These are phyloP conservation scores for Wickerhamiella galacta DNA, from an alignment of 805 yeast species.

Conservation along the genomic window DNA sequence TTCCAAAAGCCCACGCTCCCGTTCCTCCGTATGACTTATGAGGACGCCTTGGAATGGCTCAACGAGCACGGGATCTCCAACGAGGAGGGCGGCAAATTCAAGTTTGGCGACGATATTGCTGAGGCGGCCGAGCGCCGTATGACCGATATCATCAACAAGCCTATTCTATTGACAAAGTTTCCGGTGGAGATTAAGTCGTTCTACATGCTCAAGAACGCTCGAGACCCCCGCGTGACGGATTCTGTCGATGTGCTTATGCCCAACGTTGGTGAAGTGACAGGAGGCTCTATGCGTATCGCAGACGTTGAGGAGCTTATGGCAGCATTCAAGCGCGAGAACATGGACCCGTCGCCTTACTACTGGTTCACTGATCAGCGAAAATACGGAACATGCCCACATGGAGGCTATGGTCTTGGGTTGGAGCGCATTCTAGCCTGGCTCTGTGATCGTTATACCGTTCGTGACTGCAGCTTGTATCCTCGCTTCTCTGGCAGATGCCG, in stretches of 20 bases:
- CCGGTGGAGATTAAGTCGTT: constrained; percentile 95
- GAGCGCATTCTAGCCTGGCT: constrained; percentile 98
- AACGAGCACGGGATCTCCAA: constrained; percentile 86
- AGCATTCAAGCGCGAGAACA: constrained; percentile 86
- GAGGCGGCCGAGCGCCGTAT: constrained; percentile 99
- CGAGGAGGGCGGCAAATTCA: constrained; percentile 86
- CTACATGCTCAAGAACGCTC: constrained; percentile 87
- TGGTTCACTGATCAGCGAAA: constrained; percentile 93
- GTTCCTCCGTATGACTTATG: constrained; percentile 81
- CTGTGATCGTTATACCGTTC: constrained; percentile 92
- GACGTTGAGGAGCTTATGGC: constrained; percentile 66
- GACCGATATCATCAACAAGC: constrained; percentile 89
- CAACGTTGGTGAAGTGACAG: constrained; percentile 95
- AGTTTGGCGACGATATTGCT: constrained; percentile 97
- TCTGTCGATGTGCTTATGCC: constrained; percentile 98
- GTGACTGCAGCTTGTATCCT: constrained; percentile 96
- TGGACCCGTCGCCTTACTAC: constrained; percentile 70
- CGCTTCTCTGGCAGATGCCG: constrained; percentile 97
- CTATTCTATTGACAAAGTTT: constrained; percentile 83
- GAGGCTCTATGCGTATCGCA: constrained; percentile 96
- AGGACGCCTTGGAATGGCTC: constrained; percentile 87
- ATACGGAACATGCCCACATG: constrained; percentile 97
- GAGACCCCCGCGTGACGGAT: constrained; percentile 90
- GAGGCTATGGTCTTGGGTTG: constrained; percentile 97
- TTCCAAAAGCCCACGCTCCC: constrained; percentile 73